phyloP scores from a whole-genome alignment of 2,329 filamentous ascomycete genomes.

The Aspergillus sp. region DNA sequence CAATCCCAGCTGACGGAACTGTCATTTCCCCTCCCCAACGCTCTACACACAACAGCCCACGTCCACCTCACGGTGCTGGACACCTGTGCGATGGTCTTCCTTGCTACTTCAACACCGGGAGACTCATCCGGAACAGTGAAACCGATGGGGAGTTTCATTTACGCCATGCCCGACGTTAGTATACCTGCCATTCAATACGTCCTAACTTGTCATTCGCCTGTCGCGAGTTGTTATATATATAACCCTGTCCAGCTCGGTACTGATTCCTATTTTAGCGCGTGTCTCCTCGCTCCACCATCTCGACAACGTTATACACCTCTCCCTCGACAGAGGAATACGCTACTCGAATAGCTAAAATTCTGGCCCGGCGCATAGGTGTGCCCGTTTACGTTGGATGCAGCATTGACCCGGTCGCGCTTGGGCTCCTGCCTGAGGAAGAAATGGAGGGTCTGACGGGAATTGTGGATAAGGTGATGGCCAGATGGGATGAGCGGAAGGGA shows the following conservation, averaged over 20 bases:
- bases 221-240: not conserved
- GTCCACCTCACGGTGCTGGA: constrained; percentile 57
- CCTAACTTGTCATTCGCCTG: not conserved
- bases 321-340: constrained; percentile 83
- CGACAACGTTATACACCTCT: constrained; percentile 70
- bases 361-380: constrained; percentile 69
- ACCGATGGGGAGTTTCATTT: constrained; percentile 85
- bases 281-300: constrained; percentile 59
- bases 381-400: constrained; percentile 93
- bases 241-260: not conserved
- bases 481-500: constrained; percentile 32
- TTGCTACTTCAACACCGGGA: constrained; percentile 54
- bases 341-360: constrained; percentile 75
- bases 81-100: constrained; percentile 56
- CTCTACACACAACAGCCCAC: constrained; percentile 58
- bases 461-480: constrained; percentile 65
- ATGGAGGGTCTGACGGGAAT: constrained; percentile 82
- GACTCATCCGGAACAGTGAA: constrained; percentile 41
- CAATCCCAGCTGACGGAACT: constrained; percentile 41
- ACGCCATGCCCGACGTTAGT: constrained; percentile 83
- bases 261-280: constrained; percentile 31
- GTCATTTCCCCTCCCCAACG: constrained; percentile 57
- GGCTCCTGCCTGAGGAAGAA: constrained; percentile 86
- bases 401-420: constrained; percentile 72
- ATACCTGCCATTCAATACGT: not conserved